Evolutionary conservation across 1,139 yeast species (phyloP), one percentile per base, ranked within the genome.

Genomic region (Taphrina betulina): DNA sequence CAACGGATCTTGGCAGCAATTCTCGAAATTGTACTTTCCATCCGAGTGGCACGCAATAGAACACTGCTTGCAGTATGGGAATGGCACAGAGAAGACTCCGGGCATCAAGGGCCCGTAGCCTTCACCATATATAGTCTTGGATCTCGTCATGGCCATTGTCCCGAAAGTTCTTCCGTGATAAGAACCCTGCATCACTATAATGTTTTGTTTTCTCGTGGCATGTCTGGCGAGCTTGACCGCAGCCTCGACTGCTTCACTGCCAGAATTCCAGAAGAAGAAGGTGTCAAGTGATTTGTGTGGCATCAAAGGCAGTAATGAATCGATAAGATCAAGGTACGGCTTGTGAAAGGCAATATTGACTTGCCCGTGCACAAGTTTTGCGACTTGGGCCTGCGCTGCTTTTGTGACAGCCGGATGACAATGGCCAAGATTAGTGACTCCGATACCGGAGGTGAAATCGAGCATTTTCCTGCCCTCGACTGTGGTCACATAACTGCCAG

Each of bases 141-240:
- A 33, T n/a, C 42, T 85, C 0, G 98, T 92, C 19, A 90, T 94
- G 2, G 95, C 80, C 52, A 92, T 75, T 0, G 97, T 86, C 41
- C 98, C 98, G 82, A 86, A 78, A 1, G 96, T 80, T 69, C 97
- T 81, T 37, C 98, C 98, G 67, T 92, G 98, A 76, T 92, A 92
- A 0, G 95, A 83, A 62, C 44, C 50, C 19, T 35, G 43, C 42
- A 52, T 36, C 36, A 38, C 56, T 16, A 52, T 38, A 42, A 41
- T 42, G 35, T 52, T 38, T 19, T 41, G 44, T 19, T 42, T 52
- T 20, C 28, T 36, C 8, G 56, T 52, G 10, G 42, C 42, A 23
- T 36, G 51, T 16, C 44, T 17, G 8, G 96, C 96, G 73, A 92
- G 90, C 69, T 92, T 92, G 64, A 92, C 72, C 0, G 98, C 98